A percentile compares a stretch with the other conserved stretches of the same genome.
Conservation (phyloP, 805 yeast species). For the Debaryomyces maramus region DNA sequence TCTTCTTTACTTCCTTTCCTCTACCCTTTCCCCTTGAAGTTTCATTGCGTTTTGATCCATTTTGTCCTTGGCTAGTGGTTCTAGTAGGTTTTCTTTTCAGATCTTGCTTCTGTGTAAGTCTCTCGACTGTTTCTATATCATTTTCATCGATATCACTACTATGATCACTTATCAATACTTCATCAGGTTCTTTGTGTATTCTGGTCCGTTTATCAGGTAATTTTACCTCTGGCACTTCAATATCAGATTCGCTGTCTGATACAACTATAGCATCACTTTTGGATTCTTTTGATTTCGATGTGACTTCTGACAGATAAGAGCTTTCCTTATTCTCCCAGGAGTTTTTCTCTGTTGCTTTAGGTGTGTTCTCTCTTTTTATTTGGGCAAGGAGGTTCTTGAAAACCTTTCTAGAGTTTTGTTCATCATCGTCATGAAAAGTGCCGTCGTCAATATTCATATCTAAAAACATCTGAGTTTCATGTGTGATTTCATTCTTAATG, state of each 20-base stretch:
- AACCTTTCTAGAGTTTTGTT: slow-evolving; percentile 29
- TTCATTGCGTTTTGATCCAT: not conserved
- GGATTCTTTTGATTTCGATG: not conserved
- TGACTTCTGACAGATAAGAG: not conserved
- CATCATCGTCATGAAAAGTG: slow-evolving; percentile 28
- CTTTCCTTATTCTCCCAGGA: not conserved
- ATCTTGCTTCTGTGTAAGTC: too few relatives aligned
- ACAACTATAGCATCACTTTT: not conserved
- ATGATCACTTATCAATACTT: not conserved
- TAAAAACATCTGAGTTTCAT: slow-evolving; percentile 50
- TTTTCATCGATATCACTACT: slow-evolving; percentile 4
- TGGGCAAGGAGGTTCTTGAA: slow-evolving; percentile 45
- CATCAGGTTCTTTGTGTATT: too few relatives aligned
- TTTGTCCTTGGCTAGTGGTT: not conserved
- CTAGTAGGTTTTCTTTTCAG: not conserved
- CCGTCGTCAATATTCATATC: slow-evolving; percentile 44
- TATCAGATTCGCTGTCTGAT: not conserved
- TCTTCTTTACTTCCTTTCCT: slow-evolving; percentile 4
- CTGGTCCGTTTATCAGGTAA: too few relatives aligned
- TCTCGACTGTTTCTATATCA: not conserved
- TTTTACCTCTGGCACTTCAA: not conserved
- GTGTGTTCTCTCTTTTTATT: slow-evolving; percentile 24
- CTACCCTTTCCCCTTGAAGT: slow-evolving; percentile 4
- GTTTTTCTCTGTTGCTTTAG: not conserved
- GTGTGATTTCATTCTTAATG: slow-evolving; percentile 54